Evolutionary conservation across 2,329 filamentous ascomycete genomes (phyloP), one percentile per base, ranked within the genome.

Genomic region (Taxawa tesnikishii): DNA sequence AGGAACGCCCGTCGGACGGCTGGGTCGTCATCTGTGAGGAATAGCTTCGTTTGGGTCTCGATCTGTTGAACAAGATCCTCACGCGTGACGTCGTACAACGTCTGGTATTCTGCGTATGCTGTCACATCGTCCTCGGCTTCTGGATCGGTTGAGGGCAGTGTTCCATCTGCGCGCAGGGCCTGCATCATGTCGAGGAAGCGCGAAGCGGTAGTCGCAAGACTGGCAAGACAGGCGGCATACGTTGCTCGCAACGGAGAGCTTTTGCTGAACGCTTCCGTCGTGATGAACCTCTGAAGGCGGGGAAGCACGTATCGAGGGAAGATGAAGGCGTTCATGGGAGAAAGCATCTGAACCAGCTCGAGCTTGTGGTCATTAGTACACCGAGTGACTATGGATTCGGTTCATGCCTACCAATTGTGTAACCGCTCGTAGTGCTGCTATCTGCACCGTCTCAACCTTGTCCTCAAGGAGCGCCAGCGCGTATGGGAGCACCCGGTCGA

Each of bases 401-500:
- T n/a, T n/a, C n/a, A n/a, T n/a, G n/a, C n/a, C n/a, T n/a, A n/a
- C n/a, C 37, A 98, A 71, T 49, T 96, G 87, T 0, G 88, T 88
- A 43, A 96, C 73, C 4, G 84, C 83, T 34, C 88, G 72, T 27
- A 96, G 70, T 3, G 87, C 85, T 15, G 87, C 76, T 29, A 94
- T 75, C 28, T 84, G 79, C 10, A 98, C 88, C 45, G 83, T 68
- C 41, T 94, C 83, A 2, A 80, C 75, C 43, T 77, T 75, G 50
- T 98, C 90, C 38, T 75, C 79, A 9, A 98, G 63, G 16, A 96
- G 58, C 4, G 76, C 73, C 59, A 94, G 81, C 21, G 96, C 63
- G 51, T 94, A 94, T 1, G 90, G 90, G 30, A 98, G 62, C 15
- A 96, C 81, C 30, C 90, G 75, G 54, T 98, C 92, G 29, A 98